Conservation (phyloP, 345 rosid species). For the Limnanthes douglasii region DNA sequence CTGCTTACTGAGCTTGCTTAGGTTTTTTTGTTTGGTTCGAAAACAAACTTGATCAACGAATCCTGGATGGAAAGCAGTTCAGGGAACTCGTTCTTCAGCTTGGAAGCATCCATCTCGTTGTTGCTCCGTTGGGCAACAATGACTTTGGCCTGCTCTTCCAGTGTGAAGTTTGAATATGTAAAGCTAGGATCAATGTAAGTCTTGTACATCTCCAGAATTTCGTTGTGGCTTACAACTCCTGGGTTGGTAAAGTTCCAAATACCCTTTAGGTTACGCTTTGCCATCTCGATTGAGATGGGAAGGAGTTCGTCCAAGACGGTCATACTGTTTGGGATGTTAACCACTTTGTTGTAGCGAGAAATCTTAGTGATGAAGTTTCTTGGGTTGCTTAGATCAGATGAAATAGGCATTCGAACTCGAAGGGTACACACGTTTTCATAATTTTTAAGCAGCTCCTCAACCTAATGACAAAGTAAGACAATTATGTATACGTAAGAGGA, state of each 20-base stretch:
- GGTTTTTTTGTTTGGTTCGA: conserved; percentile 40
- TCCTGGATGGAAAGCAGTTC: conserved; percentile 48
- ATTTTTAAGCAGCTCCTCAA: conserved; percentile 54
- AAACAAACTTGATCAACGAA: conserved; percentile 44
- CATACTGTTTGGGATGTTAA: conserved; percentile 76
- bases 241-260: conserved; percentile 84
- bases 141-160: conserved; percentile 61
- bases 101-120: conserved; percentile 64
- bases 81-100: conserved; percentile 62
- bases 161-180: conserved; percentile 44
- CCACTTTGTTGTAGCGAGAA: conserved; percentile 53
- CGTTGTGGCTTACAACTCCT: conserved; percentile 66
- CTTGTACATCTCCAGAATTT: conserved; percentile 64
- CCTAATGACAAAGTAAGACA: conserved; percentile 17
- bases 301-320: conserved; percentile 62
- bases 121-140: conserved; percentile 68
- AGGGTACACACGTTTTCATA: conserved; percentile 62
- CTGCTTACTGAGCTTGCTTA: too few species aligned
- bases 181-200: conserved; percentile 43
- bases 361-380: conserved; percentile 69
- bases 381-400: conserved; percentile 63
- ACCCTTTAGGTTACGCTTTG: conserved; percentile 51
- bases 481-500: neutral
- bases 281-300: conserved; percentile 72
- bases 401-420: conserved; percentile 62